Percentiles rank a stretch among this genome's conserved stretches.
Evolutionary conservation across 148 eudicot species (phyloP).

Genomic region (Rhododendron ovatum): DNA sequence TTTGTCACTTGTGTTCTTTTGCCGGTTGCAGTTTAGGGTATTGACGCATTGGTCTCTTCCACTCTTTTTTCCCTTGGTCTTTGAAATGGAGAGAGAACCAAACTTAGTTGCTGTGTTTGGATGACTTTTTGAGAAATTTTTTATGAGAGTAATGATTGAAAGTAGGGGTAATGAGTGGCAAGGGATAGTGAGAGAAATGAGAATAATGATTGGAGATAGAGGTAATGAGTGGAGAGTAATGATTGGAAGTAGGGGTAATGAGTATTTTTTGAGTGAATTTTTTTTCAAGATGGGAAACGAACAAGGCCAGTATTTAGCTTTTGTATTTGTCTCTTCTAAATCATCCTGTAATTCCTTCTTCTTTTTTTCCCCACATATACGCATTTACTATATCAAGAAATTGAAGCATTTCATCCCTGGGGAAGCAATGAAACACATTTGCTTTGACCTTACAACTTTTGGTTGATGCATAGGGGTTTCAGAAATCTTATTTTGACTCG

Average conservation of each 20-base stretch:
- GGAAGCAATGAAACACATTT: background rate
- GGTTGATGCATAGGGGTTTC: background rate
- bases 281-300: no score
- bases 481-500: background rate
- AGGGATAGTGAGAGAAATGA: no score
- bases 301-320: background rate
- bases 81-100: background rate
- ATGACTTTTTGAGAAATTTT: no score
- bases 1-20: background rate
- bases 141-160: no score
- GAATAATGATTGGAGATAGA: no score
- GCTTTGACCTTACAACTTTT: constrained; percentile 1
- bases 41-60: background rate
- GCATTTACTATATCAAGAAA: background rate
- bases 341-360: background rate
- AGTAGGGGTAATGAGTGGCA: no score
- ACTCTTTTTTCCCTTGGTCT: background rate
- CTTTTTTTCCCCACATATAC: no score
- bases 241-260: no score
- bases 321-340: background rate
- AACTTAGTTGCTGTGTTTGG: background rate
- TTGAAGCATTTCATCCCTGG: background rate
- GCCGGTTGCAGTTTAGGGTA: background rate
- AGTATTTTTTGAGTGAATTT: no score
- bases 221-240: no score